Evolutionary conservation across 768 basidiomycete genomes (phyloP), one percentile per base, ranked within the genome.

Genomic region (Russula griseocarnosa): DNA sequence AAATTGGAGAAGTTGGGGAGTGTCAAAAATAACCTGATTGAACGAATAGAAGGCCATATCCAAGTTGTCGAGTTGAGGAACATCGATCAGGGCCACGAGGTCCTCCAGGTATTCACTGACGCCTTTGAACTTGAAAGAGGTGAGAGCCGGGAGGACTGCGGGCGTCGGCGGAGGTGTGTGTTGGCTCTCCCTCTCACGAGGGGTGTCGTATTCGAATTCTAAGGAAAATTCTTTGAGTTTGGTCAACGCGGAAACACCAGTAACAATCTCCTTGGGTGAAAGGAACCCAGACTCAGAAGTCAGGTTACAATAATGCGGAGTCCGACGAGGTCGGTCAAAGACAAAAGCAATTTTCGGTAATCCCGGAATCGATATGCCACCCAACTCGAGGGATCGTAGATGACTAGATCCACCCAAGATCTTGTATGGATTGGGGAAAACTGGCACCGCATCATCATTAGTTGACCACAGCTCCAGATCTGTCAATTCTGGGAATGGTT

Each of bases 321-420:
- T 30, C 28, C 28, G 28, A 62, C 61, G 40, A 62, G 61, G n/a
- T 50, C 38, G 18, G 24, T 16, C 0, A 49, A 30, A 3, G 61
- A 51, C 49, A 34, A 32, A 34, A 62, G 61, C 3, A 51, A 38
- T n/a, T 16, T 6, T 40, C 3, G 47, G 18, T 34, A 62, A 34
- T 50, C 28, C 40, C 22, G 55, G 61, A 36, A 51, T 51, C n/a
- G 38, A 30, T 22, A 57, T 40, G 38, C 38, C 38, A 2, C 22
- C 36, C 55, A 57, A 32, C 16, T 14, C 14, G 16, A 56, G 28
- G 3, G 30, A 16, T 22, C n/a, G 55, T 47, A 62, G 32, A 32
- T 6, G 28, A 0, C 30, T 36, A 13, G 38, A 49, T 13, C 22
- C 22, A 26, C 47, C 46, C 18, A 55, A 20, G 20, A 56, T 51